Evolutionary conservation across 2,329 filamentous ascomycete genomes (phyloP).

Genomic region (Claviceps sp.): DNA sequence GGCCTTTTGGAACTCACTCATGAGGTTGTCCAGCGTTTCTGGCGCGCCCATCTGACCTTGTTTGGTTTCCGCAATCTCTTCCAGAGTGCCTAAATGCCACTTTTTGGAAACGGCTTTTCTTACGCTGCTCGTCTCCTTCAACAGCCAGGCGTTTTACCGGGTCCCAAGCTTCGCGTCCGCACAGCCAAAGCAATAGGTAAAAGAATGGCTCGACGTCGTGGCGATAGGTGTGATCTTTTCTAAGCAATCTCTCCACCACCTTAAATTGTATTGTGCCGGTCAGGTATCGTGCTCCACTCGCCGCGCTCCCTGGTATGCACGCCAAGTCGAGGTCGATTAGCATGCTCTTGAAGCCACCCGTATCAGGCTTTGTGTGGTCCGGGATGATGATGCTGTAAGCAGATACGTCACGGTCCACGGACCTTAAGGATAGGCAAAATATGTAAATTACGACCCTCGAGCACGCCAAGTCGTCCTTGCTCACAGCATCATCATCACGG

Average conservation of each 20-base stretch:
- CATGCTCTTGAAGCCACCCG: slow-evolving; percentile 12
- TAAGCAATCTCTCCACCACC: slow-evolving; percentile 20
- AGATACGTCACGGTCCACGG: neutral
- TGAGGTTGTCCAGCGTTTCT: slow-evolving; percentile 2
- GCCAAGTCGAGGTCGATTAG: slow-evolving; percentile 11
- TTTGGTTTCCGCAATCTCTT: slow-evolving; percentile 4
- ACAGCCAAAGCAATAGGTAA: slow-evolving; percentile 10
- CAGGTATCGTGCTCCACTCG: slow-evolving; percentile 13
- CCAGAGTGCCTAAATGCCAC: slow-evolving; percentile 7
- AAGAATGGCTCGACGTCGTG: slow-evolving; percentile 7
- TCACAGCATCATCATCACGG: slow-evolving; percentile 4
- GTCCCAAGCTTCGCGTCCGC: slow-evolving; percentile 5
- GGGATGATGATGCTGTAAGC: slow-evolving; percentile 4
- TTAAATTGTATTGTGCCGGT: slow-evolving; percentile 21
- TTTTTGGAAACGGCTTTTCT: neutral
- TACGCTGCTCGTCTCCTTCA: neutral
- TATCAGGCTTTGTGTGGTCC: slow-evolving; percentile 1
- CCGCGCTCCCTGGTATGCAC: slow-evolving; percentile 6
- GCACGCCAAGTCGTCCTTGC: neutral
- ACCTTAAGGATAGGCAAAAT: too few relatives aligned
- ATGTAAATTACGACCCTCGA: too few relatives aligned
- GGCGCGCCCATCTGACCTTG: slow-evolving; percentile 3
- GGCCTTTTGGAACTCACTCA: slow-evolving; percentile 8
- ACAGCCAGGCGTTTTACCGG: slow-evolving; percentile 1
- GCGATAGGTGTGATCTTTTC: slow-evolving; percentile 14